Percentiles rank a stretch among this genome's conserved stretches.
phyloP scores from a whole-genome alignment of 2,329 filamentous ascomycete genomes.

The Cladophialophora chaetospira region DNA sequence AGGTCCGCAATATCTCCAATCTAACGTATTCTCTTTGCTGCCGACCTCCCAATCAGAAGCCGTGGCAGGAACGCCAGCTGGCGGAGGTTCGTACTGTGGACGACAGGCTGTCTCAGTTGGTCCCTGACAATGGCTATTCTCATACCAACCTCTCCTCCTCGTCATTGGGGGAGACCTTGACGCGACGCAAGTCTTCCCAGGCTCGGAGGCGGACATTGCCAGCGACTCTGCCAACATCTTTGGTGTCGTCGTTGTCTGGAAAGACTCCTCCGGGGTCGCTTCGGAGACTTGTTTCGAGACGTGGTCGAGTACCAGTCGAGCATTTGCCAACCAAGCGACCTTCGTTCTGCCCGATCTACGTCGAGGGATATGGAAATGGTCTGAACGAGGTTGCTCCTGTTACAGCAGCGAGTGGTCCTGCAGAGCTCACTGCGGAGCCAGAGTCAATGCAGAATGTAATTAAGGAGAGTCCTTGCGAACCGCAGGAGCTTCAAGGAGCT shows the following conservation, averaged over 20 bases:
- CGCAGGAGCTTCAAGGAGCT: slow-evolving; percentile 16
- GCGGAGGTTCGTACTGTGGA: slow-evolving; percentile 6
- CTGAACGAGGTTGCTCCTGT: slow-evolving; percentile 25
- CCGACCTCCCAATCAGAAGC: slow-evolving; percentile 37
- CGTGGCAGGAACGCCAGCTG: slow-evolving; percentile 16
- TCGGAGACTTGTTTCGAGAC: slow-evolving; percentile 22
- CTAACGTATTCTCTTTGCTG: slow-evolving; percentile 63
- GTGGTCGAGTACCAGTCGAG: neutral
- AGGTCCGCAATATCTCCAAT: slow-evolving; percentile 60
- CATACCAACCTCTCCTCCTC: slow-evolving; percentile 25
- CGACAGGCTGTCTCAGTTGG: slow-evolving; percentile 6
- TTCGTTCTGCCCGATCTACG: slow-evolving; percentile 31
- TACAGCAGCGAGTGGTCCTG: neutral
- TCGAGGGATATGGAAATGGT: slow-evolving; percentile 35
- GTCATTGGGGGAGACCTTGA: slow-evolving; percentile 12
- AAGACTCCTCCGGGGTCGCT: slow-evolving; percentile 24
- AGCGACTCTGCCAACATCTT: slow-evolving; percentile 15
- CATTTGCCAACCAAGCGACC: slow-evolving; percentile 22
- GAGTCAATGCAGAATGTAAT: slow-evolving; percentile 6
- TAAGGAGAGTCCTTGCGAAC: slow-evolving; percentile 7
- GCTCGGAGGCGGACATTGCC: slow-evolving; percentile 23
- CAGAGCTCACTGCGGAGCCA: slow-evolving; percentile 16
- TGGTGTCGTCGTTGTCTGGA: slow-evolving; percentile 16
- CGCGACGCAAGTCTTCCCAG: slow-evolving; percentile 20
- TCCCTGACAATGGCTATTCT: slow-evolving; percentile 27